Conservation (phyloP, 805 yeast genomes). For the Kodamaea laetipori region DNA sequence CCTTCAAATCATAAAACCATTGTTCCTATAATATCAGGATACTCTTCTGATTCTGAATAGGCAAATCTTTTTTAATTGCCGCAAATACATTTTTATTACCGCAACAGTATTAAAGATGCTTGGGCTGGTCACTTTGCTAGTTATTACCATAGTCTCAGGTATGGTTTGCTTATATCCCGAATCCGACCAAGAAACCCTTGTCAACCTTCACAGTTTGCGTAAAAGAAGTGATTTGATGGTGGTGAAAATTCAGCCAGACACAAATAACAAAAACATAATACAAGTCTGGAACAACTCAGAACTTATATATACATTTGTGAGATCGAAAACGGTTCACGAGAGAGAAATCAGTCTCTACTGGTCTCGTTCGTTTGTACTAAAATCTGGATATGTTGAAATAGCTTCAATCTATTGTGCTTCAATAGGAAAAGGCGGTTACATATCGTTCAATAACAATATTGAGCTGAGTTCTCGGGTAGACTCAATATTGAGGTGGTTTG, state of each 20-base stretch:
- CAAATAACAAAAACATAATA: background rate
- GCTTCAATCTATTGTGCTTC: slow-evolving; percentile 16
- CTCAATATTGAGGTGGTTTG: slow-evolving; percentile 1
- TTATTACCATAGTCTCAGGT: background rate
- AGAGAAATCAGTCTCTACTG: slow-evolving; percentile 5
- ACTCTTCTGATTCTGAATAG: slow-evolving; percentile 10
- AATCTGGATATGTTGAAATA: background rate
- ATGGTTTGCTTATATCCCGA: background rate
- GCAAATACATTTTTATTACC: background rate
- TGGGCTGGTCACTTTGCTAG: background rate
- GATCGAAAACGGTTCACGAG: background rate
- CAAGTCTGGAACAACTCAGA: background rate
- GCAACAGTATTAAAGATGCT: too few relatives aligned
- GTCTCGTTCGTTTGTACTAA: slow-evolving; percentile 7
- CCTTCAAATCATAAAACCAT: background rate
- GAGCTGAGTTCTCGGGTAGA: background rate
- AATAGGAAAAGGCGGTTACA: slow-evolving; percentile 24
- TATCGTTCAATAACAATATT: slow-evolving; percentile 13
- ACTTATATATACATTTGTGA: slow-evolving; percentile 3
- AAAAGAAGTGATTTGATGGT: background rate
- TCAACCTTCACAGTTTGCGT: background rate
- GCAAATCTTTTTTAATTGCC: slow-evolving; percentile 4
- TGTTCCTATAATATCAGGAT: slow-evolving; percentile 2
- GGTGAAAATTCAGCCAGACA: background rate
- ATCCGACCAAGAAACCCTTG: background rate